Conservation (phyloP, 306 rosid genomes). For the Cicer yamashitae region DNA sequence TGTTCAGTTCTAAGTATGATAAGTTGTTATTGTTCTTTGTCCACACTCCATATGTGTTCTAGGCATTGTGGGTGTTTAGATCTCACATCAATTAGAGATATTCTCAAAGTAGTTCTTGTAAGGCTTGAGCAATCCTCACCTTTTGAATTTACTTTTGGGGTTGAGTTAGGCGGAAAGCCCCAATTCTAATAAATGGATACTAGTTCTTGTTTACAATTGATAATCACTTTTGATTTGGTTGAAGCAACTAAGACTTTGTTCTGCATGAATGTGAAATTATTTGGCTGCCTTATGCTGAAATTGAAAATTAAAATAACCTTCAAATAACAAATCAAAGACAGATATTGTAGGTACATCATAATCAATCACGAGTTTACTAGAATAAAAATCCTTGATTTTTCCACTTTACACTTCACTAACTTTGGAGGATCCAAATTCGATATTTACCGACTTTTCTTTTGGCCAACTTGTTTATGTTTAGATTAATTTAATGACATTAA, state of each 20-base stretch:
- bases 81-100: background rate
- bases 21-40: background rate
- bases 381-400: no score
- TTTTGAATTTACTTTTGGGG: background rate
- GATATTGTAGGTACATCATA: no score
- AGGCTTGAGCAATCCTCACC: background rate
- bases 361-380: no score
- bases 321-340: no score
- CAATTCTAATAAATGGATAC: background rate
- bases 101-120: background rate
- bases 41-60: background rate
- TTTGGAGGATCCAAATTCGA: background rate
- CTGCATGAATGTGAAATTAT: slow-evolving; percentile 7
- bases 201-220: slow-evolving; percentile 13
- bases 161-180: background rate
- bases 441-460: slow-evolving; percentile 2
- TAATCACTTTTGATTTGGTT: slow-evolving; percentile 24
- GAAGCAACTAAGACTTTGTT: slow-evolving; percentile 8
- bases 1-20: background rate
- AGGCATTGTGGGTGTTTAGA: background rate
- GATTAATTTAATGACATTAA: background rate
- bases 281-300: slow-evolving; percentile 10
- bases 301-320: background rate
- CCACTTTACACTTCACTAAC: no score
- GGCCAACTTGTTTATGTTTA: background rate